A percentile compares a stretch with the other conserved stretches of the same genome.
phyloP scores from a whole-genome alignment of 768 basidiomycete species.

The Fistulinella prunicolor region DNA sequence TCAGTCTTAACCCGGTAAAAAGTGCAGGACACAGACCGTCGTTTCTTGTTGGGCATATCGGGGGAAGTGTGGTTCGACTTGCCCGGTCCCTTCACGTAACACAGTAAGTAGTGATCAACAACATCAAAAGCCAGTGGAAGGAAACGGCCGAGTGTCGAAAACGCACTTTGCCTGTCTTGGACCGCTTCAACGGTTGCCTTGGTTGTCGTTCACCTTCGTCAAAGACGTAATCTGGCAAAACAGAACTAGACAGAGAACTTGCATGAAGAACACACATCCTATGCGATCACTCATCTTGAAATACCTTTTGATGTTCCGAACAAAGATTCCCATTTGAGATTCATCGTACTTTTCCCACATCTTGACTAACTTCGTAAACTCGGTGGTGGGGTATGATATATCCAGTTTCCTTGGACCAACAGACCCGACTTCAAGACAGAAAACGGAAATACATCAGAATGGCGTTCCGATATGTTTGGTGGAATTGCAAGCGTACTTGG shows the following conservation, averaged over 20 bases:
- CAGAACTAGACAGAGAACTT: constrained; percentile 46
- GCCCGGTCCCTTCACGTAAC: constrained; percentile 49
- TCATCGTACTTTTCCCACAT: constrained; percentile 95
- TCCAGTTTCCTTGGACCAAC: constrained; percentile 82
- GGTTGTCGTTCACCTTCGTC: constrained; percentile 78
- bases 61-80: constrained; percentile 62
- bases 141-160: constrained; percentile 12
- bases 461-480: constrained; percentile 8
- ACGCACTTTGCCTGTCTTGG: constrained; percentile 60
- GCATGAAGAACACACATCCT: constrained; percentile 19
- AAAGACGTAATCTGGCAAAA: constrained; percentile 78
- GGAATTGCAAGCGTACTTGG: constrained; percentile 57
- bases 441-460: constrained; percentile 17
- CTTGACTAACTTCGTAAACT: constrained; percentile 92
- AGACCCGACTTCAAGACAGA: constrained; percentile 55
- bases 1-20: constrained; percentile 19
- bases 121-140: constrained; percentile 11
- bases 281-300: constrained; percentile 11
- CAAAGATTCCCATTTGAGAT: constrained; percentile 87
- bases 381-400: constrained; percentile 94
- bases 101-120: constrained; percentile 28
- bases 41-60: constrained; percentile 77
- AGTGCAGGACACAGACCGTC: constrained; percentile 57
- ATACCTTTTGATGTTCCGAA: constrained; percentile 91
- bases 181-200: constrained; percentile 67